Conservation (phyloP, 208 protist genomes). For the Trypanosoma avium region DNA sequence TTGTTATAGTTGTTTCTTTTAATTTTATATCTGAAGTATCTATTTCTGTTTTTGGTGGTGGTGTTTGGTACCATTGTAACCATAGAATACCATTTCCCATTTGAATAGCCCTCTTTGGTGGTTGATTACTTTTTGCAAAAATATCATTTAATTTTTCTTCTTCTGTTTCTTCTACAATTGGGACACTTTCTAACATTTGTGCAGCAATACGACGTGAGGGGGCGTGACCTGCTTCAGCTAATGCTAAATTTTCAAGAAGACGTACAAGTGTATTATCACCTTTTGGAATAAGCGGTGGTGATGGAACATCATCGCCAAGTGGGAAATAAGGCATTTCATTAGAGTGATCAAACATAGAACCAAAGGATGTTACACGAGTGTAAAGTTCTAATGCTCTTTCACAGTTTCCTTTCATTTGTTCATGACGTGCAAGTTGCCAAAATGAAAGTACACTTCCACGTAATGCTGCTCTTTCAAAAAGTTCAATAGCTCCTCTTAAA, state of each 20-base stretch:
- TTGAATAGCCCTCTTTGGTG: background rate
- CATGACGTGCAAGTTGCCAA: slow-evolving; percentile 68
- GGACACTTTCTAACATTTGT: slow-evolving; percentile 36
- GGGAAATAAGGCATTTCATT: slow-evolving; percentile 20
- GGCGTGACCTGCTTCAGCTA: slow-evolving; percentile 50
- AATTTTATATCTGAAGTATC: background rate
- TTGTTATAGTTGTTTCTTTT: background rate
- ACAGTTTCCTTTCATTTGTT: slow-evolving; percentile 32
- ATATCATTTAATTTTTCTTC: slow-evolving; percentile 11
- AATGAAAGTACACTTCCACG: slow-evolving; percentile 61
- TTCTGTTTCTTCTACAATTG: slow-evolving; percentile 30
- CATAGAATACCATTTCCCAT: background rate
- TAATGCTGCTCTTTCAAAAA: slow-evolving; percentile 39
- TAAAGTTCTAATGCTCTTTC: slow-evolving; percentile 41
- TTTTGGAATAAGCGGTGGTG: slow-evolving; percentile 1
- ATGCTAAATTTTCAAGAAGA: slow-evolving; percentile 52
- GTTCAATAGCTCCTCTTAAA: slow-evolving; percentile 28
- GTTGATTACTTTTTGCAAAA: slow-evolving; percentile 19
- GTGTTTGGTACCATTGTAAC: slow-evolving; percentile 21
- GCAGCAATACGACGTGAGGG: slow-evolving; percentile 17
- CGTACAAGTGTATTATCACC: slow-evolving; percentile 31
- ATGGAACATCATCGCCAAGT: slow-evolving; percentile 14
- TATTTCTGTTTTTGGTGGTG: background rate
- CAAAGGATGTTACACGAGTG: slow-evolving; percentile 34
- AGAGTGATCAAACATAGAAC: slow-evolving; percentile 41